Evolutionary conservation across 2,329 filamentous ascomycete genomes (phyloP).

Genomic region (Teratosphaeria zuluensis): DNA sequence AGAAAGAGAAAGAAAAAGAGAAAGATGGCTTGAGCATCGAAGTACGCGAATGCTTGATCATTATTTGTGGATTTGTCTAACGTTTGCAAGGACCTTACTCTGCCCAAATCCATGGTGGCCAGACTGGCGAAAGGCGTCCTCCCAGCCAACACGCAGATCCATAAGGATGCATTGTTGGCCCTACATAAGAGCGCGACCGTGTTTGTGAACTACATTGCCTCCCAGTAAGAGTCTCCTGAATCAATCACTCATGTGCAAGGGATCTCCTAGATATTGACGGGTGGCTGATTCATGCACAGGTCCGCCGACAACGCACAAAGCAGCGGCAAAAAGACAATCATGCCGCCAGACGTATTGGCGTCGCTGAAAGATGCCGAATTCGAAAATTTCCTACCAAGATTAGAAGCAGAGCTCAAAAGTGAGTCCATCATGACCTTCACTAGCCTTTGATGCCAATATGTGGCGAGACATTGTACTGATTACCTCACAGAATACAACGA

Average conservation of each 20-base stretch:
- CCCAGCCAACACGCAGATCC: slow-evolving; percentile 71
- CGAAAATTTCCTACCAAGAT: slow-evolving; percentile 55
- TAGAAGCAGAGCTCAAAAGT: slow-evolving; percentile 72
- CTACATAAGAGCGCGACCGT: slow-evolving; percentile 75
- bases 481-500: slow-evolving; percentile 55
- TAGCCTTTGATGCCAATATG: not conserved
- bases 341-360: slow-evolving; percentile 64
- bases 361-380: slow-evolving; percentile 71
- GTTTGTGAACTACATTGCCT: slow-evolving; percentile 71
- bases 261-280: not conserved
- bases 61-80: not conserved
- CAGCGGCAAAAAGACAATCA: slow-evolving; percentile 68
- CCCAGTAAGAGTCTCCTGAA: slow-evolving; percentile 49
- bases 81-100: slow-evolving; percentile 55
- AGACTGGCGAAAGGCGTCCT: slow-evolving; percentile 70
- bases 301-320: slow-evolving; percentile 61
- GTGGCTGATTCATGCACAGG: slow-evolving; percentile 32
- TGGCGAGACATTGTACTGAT: not conserved
- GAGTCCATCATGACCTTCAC: slow-evolving; percentile 24
- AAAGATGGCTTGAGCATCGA: slow-evolving; percentile 36
- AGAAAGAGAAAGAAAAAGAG: slow-evolving; percentile 16
- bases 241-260: not conserved
- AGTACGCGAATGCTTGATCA: slow-evolving; percentile 18
- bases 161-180: slow-evolving; percentile 70
- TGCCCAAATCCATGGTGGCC: slow-evolving; percentile 74